Percentiles rank a stretch among this genome's conserved stretches.
Evolutionary conservation across 2,329 filamentous ascomycete species (phyloP).

Genomic region (Fusarium annulatum): DNA sequence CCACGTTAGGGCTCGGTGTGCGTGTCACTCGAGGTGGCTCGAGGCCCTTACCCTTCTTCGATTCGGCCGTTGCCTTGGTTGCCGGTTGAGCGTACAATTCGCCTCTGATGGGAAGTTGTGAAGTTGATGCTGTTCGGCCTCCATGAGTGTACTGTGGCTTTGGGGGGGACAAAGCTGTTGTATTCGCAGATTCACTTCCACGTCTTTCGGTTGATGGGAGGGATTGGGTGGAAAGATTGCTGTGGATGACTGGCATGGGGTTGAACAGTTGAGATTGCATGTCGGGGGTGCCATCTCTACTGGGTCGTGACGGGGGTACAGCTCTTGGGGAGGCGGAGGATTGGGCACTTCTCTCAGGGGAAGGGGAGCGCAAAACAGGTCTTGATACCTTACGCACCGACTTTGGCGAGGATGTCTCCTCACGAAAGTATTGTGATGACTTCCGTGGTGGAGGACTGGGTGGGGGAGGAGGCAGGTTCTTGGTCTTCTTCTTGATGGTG

Average conservation of each 20-base stretch:
- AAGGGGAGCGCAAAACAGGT: slow-evolving; percentile 48
- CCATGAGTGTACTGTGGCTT: slow-evolving; percentile 47
- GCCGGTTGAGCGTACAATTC: slow-evolving; percentile 29
- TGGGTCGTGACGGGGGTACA: slow-evolving; percentile 69
- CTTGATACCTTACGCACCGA: slow-evolving; percentile 47
- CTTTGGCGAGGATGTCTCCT: slow-evolving; percentile 55
- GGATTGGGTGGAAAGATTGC: slow-evolving; percentile 65
- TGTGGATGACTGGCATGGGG: slow-evolving; percentile 68
- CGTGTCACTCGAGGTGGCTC: slow-evolving; percentile 48
- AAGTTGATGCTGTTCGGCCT: slow-evolving; percentile 48
- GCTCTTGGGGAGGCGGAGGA: slow-evolving; percentile 47
- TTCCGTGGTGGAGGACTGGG: slow-evolving; percentile 72
- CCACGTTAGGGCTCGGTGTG: slow-evolving; percentile 64
- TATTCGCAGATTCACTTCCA: slow-evolving; percentile 53
- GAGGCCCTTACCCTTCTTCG: slow-evolving; percentile 33
- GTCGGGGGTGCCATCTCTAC: slow-evolving; percentile 73
- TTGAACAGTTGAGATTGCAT: slow-evolving; percentile 67
- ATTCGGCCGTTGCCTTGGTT: slow-evolving; percentile 22
- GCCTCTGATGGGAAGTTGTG: slow-evolving; percentile 44
- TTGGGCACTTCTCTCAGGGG: slow-evolving; percentile 47
- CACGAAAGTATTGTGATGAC: slow-evolving; percentile 66
- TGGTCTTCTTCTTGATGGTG: slow-evolving; percentile 56
- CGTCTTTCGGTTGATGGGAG: slow-evolving; percentile 57
- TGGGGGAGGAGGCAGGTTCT: slow-evolving; percentile 59
- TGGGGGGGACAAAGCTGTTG: slow-evolving; percentile 50